Evolutionary conservation across 2,329 filamentous ascomycete genomes (phyloP).

Genomic region (Ilyonectria destructans): DNA sequence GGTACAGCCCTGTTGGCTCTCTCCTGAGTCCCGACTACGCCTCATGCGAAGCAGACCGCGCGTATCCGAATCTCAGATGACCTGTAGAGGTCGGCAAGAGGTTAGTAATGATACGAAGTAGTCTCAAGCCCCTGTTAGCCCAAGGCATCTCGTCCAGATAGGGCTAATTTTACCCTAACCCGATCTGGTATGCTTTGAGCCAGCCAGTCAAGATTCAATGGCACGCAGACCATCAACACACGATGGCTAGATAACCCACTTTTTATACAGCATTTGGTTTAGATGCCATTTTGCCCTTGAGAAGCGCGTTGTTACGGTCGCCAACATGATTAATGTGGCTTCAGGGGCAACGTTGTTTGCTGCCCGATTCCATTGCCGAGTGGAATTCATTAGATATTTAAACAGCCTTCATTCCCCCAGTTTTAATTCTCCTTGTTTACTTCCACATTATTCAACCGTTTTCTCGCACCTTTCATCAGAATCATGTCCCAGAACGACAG

Average conservation of each 20-base stretch:
- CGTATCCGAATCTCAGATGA: neutral
- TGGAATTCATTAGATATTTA: neutral
- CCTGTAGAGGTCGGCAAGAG: neutral
- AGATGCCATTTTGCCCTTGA: neutral
- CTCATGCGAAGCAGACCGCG: neutral
- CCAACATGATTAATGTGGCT: neutral
- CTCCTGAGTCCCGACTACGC: neutral
- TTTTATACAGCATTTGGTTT: neutral
- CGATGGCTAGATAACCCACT: neutral
- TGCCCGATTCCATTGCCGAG: neutral
- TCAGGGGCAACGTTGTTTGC: neutral
- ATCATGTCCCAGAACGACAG: neutral
- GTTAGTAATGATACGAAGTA: neutral
- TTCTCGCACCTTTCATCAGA: neutral
- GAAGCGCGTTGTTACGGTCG: neutral
- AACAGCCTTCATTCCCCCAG: neutral
- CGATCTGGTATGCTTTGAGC: neutral
- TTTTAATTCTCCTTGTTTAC: neutral
- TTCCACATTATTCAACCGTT: neutral
- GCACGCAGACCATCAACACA: neutral
- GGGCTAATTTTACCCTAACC: neutral
- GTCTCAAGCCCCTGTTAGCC: neutral
- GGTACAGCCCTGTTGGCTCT: neutral
- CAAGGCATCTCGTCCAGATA: neutral
- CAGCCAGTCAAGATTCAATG: neutral